A percentile compares a stretch with the other conserved stretches of the same genome.
phyloP scores from a whole-genome alignment of 2,329 filamentous ascomycete genomes.

The Colletotrichum kahawae region DNA sequence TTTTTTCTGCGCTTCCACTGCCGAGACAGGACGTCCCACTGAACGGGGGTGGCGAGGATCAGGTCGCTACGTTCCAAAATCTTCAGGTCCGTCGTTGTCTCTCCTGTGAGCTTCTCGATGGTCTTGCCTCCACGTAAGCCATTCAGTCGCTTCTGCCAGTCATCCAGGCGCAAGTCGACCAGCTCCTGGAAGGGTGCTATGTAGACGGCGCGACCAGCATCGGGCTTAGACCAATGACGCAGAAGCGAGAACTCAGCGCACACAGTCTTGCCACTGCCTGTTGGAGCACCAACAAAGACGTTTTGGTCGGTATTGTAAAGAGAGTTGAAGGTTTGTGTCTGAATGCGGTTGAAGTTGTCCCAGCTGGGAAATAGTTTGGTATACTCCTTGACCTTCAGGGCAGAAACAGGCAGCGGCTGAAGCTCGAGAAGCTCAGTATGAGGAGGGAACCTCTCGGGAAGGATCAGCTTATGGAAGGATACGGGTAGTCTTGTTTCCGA shows the following conservation, averaged over 20 bases:
- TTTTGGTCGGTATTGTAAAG: constrained; percentile 91
- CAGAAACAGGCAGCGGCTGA: constrained; percentile 87
- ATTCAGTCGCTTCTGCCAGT: constrained; percentile 83
- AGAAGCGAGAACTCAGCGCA: constrained; percentile 95
- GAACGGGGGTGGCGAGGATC: constrained; percentile 87
- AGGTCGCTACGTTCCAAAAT: constrained; percentile 86
- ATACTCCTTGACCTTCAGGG: constrained; percentile 86
- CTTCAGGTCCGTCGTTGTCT: constrained; percentile 89
- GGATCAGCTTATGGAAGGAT: constrained; percentile 91
- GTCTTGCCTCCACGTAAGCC: constrained; percentile 81
- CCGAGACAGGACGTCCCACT: constrained; percentile 95
- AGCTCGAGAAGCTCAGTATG: constrained; percentile 92
- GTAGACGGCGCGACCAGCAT: constrained; percentile 82
- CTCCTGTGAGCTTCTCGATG: constrained; percentile 91
- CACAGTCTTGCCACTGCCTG: constrained; percentile 94
- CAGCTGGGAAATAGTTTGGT: constrained; percentile 81
- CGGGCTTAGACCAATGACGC: constrained; percentile 79
- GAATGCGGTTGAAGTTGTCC: constrained; percentile 94
- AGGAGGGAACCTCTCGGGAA: constrained; percentile 94
- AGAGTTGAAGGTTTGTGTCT: constrained; percentile 96
- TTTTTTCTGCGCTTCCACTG: constrained; percentile 98
- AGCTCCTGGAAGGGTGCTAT: constrained; percentile 94
- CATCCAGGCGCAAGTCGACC: constrained; percentile 78
- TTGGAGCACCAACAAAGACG: constrained; percentile 90
- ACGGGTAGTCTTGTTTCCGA: constrained; percentile 92